Conservation (phyloP, 768 basidiomycete species). For the Sarcomyxa edulis region DNA sequence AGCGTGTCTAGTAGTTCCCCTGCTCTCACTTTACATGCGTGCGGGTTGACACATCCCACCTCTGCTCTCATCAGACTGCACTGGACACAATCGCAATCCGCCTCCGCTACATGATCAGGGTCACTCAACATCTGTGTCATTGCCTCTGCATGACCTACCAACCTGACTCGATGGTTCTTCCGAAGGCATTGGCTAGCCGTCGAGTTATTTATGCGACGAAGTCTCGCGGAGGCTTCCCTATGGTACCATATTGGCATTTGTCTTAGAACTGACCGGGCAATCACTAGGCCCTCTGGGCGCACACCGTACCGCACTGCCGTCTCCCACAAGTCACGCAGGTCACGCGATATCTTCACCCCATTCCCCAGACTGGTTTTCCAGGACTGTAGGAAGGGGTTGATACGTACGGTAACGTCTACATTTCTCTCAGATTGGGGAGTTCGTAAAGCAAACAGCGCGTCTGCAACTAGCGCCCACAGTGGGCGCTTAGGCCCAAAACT, state of each 20-base stretch:
- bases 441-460: not conserved
- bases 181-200: no score
- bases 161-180: no score
- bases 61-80: no score
- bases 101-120: no score
- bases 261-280: not conserved
- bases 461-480: not conserved
- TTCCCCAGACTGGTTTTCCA: not conserved
- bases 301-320: slow-evolving; percentile 5
- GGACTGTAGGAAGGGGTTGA: not conserved
- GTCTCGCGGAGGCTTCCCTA: no score
- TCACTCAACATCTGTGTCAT: no score
- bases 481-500: not conserved
- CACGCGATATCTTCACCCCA: slow-evolving; percentile 2
- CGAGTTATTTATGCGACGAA: no score
- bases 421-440: not conserved
- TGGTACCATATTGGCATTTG: slow-evolving; percentile 5
- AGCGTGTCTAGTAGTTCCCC: not conserved
- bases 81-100: no score
- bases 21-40: slow-evolving; percentile 1
- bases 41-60: slow-evolving; percentile 4
- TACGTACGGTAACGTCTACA: not conserved
- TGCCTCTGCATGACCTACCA: no score
- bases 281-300: not conserved
- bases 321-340: slow-evolving; percentile 1